phyloP scores from a whole-genome alignment of 2,329 filamentous ascomycete species.

The Arthrinium phaeospermum region DNA sequence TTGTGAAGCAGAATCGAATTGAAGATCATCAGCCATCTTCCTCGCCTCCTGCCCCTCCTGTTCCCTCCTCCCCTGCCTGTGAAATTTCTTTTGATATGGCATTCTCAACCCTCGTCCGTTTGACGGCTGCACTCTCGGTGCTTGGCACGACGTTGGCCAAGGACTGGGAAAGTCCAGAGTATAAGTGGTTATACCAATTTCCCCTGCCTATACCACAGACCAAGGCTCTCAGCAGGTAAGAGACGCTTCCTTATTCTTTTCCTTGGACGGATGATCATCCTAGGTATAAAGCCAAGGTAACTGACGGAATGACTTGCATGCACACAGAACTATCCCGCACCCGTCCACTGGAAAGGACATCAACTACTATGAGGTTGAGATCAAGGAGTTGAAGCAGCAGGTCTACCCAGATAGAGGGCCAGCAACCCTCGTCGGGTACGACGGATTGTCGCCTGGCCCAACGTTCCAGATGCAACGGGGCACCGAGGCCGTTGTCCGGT shows the following conservation, averaged over 20 bases:
- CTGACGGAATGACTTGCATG: neutral
- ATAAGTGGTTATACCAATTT: slow-evolving; percentile 20
- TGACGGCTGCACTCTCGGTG: neutral
- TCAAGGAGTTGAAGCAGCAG: slow-evolving; percentile 41
- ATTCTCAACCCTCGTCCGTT: slow-evolving; percentile 3
- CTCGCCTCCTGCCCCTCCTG: neutral
- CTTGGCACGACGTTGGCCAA: slow-evolving; percentile 16
- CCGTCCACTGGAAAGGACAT: slow-evolving; percentile 42
- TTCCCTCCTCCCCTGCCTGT: neutral
- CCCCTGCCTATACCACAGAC: slow-evolving; percentile 19
- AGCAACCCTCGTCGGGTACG: slow-evolving; percentile 51
- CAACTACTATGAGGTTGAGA: slow-evolving; percentile 44
- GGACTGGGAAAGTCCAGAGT: slow-evolving; percentile 19
- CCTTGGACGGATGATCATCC: neutral
- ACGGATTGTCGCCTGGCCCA: slow-evolving; percentile 60
- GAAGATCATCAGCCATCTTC: neutral
- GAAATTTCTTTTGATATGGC: neutral
- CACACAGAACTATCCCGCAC: slow-evolving; percentile 39
- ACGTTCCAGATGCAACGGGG: slow-evolving; percentile 55
- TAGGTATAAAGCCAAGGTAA: neutral
- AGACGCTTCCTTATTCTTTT: too few species aligned
- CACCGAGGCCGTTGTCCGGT: slow-evolving; percentile 58
- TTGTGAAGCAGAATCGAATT: neutral
- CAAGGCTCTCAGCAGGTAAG: slow-evolving; percentile 15
- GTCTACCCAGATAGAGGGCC: slow-evolving; percentile 43